Percentiles rank a stretch among this genome's conserved stretches.
phyloP scores from a whole-genome alignment of 257 asterid species.

The Ilex asprella region DNA sequence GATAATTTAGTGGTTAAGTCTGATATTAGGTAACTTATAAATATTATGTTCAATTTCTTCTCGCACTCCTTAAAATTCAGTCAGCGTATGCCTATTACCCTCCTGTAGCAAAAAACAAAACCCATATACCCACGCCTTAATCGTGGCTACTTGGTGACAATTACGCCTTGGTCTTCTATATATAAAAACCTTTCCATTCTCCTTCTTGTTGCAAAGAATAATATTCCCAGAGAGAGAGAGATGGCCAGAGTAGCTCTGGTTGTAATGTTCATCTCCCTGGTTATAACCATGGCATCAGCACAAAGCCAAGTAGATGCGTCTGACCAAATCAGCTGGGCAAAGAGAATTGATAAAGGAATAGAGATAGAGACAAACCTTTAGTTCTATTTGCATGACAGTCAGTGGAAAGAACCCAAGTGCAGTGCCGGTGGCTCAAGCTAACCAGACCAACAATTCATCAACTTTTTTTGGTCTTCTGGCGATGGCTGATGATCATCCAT shows the following conservation, averaged over 20 bases:
- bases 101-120: too few relatives aligned
- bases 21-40: too few relatives aligned
- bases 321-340: not conserved
- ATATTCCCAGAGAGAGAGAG: not conserved
- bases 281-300: slow-evolving; percentile 1
- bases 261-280: slow-evolving; percentile 8
- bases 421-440: not conserved
- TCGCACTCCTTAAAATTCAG: too few relatives aligned
- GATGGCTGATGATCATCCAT: not conserved
- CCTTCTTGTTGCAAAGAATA: not conserved
- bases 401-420: not conserved
- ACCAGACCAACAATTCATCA: not conserved
- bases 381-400: not conserved
- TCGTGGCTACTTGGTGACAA: too few relatives aligned
- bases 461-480: not conserved
- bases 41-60: too few relatives aligned
- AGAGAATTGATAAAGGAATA: not conserved
- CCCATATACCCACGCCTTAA: too few relatives aligned
- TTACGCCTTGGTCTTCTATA: too few relatives aligned
- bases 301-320: not conserved
- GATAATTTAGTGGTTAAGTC: too few relatives aligned
- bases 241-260: slow-evolving; percentile 19
- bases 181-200: not conserved
- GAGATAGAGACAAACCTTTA: not conserved
- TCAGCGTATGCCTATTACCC: too few relatives aligned